A percentile compares a stretch with the other conserved stretches of the same genome.
Conservation (phyloP, 1,284 basidiomycete genomes). For the Cryptococcus deneoformans region DNA sequence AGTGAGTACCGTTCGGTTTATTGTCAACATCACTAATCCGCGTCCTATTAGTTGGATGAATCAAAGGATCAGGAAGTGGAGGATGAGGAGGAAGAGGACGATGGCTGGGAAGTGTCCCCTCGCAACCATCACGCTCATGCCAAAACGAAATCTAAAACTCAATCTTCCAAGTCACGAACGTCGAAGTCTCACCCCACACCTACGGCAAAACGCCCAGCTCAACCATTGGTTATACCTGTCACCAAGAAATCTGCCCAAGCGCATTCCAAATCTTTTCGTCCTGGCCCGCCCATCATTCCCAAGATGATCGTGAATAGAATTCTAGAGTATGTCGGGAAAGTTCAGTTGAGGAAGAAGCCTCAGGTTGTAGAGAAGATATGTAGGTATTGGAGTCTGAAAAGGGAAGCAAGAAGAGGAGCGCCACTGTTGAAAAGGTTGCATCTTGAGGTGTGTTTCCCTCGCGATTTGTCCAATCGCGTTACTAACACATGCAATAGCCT, state of each 20-base stretch:
- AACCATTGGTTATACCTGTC: conserved; percentile 13
- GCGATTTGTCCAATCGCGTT: no score
- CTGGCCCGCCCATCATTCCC: conserved; percentile 56
- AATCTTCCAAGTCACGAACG: neutral
- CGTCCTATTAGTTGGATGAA: neutral
- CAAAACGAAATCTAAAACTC: neutral
- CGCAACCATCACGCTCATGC: neutral
- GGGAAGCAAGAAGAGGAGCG: conserved; percentile 88
- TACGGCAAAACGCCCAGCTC: neutral
- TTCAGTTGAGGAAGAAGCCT: conserved; percentile 70
- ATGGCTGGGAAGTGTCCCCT: conserved; percentile 27
- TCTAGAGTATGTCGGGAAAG: conserved; percentile 68
- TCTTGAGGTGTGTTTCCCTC: conserved; percentile 60
- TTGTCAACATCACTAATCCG: neutral
- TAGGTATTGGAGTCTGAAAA: conserved; percentile 95
- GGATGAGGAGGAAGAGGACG: conserved; percentile 30
- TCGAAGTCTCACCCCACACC: neutral
- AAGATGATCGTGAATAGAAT: conserved; percentile 62
- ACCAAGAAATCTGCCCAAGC: conserved; percentile 55
- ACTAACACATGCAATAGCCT: conserved; percentile 53
- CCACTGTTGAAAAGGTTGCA: conserved; percentile 91
- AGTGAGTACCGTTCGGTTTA: conserved; percentile 53
- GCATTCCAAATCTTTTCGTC: conserved; percentile 55
- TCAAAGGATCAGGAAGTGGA: conserved; percentile 43
- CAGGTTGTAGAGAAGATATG: conserved; percentile 78